Evolutionary conservation across 2,329 filamentous ascomycete genomes (phyloP).

Genomic region (Phyllosticta paracitricarpa): DNA sequence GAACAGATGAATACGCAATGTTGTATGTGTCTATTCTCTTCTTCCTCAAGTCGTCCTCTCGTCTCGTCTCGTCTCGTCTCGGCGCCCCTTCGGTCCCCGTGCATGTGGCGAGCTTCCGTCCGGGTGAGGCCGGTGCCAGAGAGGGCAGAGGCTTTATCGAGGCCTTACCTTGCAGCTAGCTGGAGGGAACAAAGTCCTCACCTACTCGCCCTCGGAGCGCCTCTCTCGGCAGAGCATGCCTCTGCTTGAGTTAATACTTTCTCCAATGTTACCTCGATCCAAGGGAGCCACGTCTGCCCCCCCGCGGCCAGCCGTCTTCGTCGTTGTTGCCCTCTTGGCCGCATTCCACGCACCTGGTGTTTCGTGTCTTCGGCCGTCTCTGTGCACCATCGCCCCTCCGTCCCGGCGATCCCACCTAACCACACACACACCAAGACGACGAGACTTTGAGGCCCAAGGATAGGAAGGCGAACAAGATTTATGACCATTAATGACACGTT

Average conservation of each 20-base stretch:
- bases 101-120: background rate
- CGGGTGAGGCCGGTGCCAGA: background rate
- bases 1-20: too few relatives aligned
- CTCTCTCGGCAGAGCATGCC: background rate
- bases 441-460: background rate
- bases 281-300: slow-evolving; percentile 1
- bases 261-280: background rate
- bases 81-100: background rate
- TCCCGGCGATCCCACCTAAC: background rate
- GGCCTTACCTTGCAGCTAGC: background rate
- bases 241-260: background rate
- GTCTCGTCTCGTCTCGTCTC: background rate
- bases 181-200: background rate
- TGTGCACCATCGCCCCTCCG: background rate
- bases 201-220: background rate
- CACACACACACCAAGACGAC: background rate
- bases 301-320: slow-evolving; percentile 4
- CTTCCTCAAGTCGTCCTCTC: background rate
- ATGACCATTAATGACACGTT: background rate
- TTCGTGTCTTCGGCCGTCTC: background rate
- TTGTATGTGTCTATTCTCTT: background rate
- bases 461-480: too few relatives aligned
- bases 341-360: slow-evolving; percentile 9
- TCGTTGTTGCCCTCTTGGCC: background rate
- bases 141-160: background rate